Evolutionary conservation across 2,329 filamentous ascomycete genomes (phyloP).

Genomic region (Plectosphaerella sp.): DNA sequence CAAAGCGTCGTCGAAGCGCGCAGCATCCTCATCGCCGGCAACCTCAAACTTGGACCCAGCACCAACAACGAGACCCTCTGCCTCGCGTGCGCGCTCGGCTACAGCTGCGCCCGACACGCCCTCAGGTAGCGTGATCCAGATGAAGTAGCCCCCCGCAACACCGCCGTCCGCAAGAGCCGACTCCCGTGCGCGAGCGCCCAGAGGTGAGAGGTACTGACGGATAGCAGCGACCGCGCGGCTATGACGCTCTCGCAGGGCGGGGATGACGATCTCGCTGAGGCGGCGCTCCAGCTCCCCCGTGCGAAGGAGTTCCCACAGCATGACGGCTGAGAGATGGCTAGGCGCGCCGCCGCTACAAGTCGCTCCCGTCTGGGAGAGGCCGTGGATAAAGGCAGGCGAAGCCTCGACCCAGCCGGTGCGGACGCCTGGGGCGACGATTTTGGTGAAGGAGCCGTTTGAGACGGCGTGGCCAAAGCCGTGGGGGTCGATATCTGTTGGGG

Average conservation of each 20-base stretch:
- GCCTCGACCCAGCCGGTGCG: slow-evolving; percentile 87
- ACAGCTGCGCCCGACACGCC: slow-evolving; percentile 48
- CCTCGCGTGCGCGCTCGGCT: slow-evolving; percentile 49
- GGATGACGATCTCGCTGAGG: slow-evolving; percentile 35
- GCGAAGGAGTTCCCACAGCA: slow-evolving; percentile 44
- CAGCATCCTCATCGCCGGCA: slow-evolving; percentile 46
- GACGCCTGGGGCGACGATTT: slow-evolving; percentile 76
- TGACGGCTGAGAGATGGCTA: slow-evolving; percentile 46
- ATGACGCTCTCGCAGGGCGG: slow-evolving; percentile 41
- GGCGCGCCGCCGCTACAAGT: slow-evolving; percentile 55
- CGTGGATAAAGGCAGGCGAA: slow-evolving; percentile 48
- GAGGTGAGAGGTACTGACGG: slow-evolving; percentile 51
- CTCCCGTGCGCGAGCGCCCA: slow-evolving; percentile 48
- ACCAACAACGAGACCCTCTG: slow-evolving; percentile 65
- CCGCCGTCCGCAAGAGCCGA: slow-evolving; percentile 32
- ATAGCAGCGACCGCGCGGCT: slow-evolving; percentile 54
- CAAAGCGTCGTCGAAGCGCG: slow-evolving; percentile 55
- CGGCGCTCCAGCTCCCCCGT: slow-evolving; percentile 38
- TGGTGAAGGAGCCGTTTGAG: slow-evolving; percentile 88
- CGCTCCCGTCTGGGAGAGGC: slow-evolving; percentile 47
- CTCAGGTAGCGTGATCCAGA: slow-evolving; percentile 68
- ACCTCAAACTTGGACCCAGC: slow-evolving; percentile 68
- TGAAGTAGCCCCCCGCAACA: slow-evolving; percentile 76
- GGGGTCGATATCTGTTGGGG: slow-evolving; percentile 32
- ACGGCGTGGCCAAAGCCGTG: slow-evolving; percentile 69